Conservation (phyloP, 2,329 filamentous ascomycete species). For the Ascochyta lentis region DNA sequence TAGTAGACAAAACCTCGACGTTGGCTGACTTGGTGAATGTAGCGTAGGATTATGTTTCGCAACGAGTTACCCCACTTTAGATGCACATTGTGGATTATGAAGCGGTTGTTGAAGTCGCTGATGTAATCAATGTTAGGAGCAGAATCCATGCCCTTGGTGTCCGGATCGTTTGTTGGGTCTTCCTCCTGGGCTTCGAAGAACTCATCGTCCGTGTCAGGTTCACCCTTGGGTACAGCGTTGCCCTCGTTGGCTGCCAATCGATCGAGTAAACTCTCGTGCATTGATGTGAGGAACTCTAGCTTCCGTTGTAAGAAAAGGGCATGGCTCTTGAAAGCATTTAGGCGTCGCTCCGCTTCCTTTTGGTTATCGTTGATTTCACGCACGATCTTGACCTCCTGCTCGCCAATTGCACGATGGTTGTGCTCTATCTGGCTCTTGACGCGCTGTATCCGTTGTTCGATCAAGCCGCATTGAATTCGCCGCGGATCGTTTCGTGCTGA, state of each 20-base stretch:
- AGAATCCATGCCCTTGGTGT: slow-evolving; percentile 64
- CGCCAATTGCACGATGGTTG: slow-evolving; percentile 74
- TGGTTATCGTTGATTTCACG: slow-evolving; percentile 62
- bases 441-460: slow-evolving; percentile 79
- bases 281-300: slow-evolving; percentile 64
- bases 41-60: slow-evolving; percentile 93
- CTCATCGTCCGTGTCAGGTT: slow-evolving; percentile 53
- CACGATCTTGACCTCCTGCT: slow-evolving; percentile 72
- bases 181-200: slow-evolving; percentile 61
- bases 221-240: slow-evolving; percentile 49
- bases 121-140: slow-evolving; percentile 80
- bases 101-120: slow-evolving; percentile 96
- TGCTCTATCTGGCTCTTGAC: slow-evolving; percentile 78
- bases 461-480: slow-evolving; percentile 83
- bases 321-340: slow-evolving; percentile 63
- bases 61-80: slow-evolving; percentile 98
- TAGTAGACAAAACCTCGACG: slow-evolving; percentile 97
- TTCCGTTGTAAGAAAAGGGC: slow-evolving; percentile 64
- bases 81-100: slow-evolving; percentile 97
- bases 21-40: slow-evolving; percentile 97
- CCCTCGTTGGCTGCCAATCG: slow-evolving; percentile 66
- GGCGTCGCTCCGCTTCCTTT: slow-evolving; percentile 61
- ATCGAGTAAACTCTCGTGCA: slow-evolving; percentile 64
- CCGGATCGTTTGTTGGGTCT: slow-evolving; percentile 55
- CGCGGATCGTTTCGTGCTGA: slow-evolving; percentile 76